phyloP scores from a whole-genome alignment of 805 yeast species.

The Candida jianshihensis region DNA sequence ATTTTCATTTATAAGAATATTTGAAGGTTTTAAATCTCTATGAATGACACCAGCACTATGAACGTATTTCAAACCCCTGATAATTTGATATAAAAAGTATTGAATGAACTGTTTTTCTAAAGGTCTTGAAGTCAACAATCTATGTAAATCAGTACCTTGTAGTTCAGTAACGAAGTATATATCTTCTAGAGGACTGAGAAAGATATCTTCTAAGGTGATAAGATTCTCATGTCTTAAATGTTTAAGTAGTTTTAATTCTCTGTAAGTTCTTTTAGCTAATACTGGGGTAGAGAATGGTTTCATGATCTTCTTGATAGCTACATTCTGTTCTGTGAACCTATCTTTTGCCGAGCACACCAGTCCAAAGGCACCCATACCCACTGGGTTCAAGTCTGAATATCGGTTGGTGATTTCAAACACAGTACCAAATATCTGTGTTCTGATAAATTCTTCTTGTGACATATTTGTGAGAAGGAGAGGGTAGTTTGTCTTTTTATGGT shows the following conservation, averaged over 20 bases:
- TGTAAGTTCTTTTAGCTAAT: constrained; percentile 90
- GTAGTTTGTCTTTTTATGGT: neutral
- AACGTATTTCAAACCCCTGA: constrained; percentile 82
- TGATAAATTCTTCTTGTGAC: constrained; percentile 22
- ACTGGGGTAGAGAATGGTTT: constrained; percentile 94
- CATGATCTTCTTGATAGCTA: constrained; percentile 96
- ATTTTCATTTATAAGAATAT: constrained; percentile 80
- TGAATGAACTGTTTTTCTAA: constrained; percentile 94
- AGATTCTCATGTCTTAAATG: constrained; percentile 92
- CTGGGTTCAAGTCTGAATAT: constrained; percentile 90
- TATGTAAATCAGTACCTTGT: constrained; percentile 93
- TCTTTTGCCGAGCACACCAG: constrained; percentile 95
- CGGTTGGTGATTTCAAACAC: constrained; percentile 88
- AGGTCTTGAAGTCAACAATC: constrained; percentile 87
- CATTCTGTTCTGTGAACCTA: constrained; percentile 82
- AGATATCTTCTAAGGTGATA: constrained; percentile 88
- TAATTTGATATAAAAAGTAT: constrained; percentile 90
- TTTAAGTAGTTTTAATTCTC: constrained; percentile 89
- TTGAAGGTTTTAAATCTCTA: constrained; percentile 81
- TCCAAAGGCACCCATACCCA: constrained; percentile 99
- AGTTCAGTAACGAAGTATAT: constrained; percentile 93
- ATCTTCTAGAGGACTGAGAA: constrained; percentile 90
- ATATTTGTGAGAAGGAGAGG: constrained; percentile 12
- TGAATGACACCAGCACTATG: constrained; percentile 92
- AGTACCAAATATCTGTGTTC: constrained; percentile 93